A percentile compares a stretch with the other conserved stretches of the same genome.
Conservation (phyloP, 176 grass and related monocot genomes). For the Phragmites australis region DNA sequence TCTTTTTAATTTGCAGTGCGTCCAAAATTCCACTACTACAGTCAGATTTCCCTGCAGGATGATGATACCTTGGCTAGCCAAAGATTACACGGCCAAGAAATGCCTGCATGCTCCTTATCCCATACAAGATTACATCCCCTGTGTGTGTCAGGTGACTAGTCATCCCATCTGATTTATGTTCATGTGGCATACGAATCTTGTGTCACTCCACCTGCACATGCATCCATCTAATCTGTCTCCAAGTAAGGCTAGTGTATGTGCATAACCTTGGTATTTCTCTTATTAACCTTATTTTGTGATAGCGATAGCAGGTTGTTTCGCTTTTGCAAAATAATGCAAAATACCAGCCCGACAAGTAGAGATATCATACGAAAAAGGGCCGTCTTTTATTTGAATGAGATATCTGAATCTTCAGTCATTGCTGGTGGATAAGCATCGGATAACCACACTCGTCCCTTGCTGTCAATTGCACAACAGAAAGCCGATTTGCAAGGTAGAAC, state of each 20-base stretch:
- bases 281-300: too few relatives aligned
- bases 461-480: neutral
- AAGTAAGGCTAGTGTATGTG: neutral
- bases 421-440: neutral
- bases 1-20: neutral
- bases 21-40: neutral
- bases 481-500: too few relatives aligned
- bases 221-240: neutral
- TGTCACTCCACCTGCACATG: neutral
- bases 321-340: neutral
- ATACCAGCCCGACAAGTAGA: neutral
- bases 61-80: neutral
- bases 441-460: neutral
- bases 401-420: neutral
- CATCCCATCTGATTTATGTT: neutral
- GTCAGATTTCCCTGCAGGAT: neutral
- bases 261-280: too few relatives aligned
- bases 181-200: neutral
- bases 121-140: neutral
- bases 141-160: neutral
- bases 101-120: neutral
- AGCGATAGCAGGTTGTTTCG: neutral
- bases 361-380: too few relatives aligned
- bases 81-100: slow-evolving; percentile 9
- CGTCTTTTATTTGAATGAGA: neutral